Base-by-base conservation (phyloP, 177 flowering plant species). In the Vitis hybrid region DNA sequence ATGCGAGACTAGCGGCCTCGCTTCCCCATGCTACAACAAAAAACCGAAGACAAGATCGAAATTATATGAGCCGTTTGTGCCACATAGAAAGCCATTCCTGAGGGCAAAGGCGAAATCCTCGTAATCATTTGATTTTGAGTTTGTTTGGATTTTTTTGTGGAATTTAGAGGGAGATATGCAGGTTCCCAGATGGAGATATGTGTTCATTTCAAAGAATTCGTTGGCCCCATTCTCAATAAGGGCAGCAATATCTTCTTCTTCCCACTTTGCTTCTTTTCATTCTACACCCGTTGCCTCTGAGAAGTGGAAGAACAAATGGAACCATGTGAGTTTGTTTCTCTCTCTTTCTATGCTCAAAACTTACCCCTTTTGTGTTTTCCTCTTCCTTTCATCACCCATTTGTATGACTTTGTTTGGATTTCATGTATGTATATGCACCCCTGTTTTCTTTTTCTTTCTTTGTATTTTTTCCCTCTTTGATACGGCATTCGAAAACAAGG, bases 301-400 rank as follows among this genome's bases (percentile, higher is more conserved):
- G 56, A 87, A 88, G 13, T 78, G 88, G 84, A 86, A 80, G 69
- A 72, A 32, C 72, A 86, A 88, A 69, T 84, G 81, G 81, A 68
- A 67, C 18, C 60, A 56, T 64, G 91, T 86, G 58, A 82, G 89
- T 72, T 62, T 62, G 14, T 13, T 10, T 52, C 57, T 65, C 19
- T 66, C 14, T 57, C 6, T 60, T 13, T 32, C n/a, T 62, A n/a
- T 15, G 52, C 3, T 45, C 50, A 6, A 45, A 62, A 11, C 11
- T 15, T 7, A n/a, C 10, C 3, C 18, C 30, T 49, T 26, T 50
- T 1, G 19, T n/a, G 21, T 48, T 9, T 64, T 26, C 30, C 30
- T 26, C 30, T 26, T 26, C 30, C 30, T 26, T 26, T 26, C 30
- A 26, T 26, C 30, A 26, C 30, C 30, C 0, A 26, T 26, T 26